Percentiles rank a stretch among this genome's conserved stretches.
phyloP scores from a whole-genome alignment of 768 basidiomycete genomes.

The Suillus paluster region DNA sequence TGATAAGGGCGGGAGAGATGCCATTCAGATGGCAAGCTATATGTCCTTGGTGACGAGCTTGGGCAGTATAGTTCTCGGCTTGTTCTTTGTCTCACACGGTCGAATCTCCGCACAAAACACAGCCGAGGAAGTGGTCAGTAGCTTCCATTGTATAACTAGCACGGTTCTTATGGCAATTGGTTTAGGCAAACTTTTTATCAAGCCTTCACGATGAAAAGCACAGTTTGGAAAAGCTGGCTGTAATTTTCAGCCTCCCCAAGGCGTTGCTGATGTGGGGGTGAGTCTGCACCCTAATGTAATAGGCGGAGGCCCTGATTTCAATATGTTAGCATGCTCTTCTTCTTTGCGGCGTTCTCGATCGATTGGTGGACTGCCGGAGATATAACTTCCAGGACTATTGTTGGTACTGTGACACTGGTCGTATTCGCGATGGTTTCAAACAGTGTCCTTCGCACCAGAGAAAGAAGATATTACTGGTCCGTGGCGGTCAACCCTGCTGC shows the following conservation, averaged over 20 bases:
- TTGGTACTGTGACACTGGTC: constrained; percentile 34
- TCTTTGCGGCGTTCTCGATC: constrained; percentile 27
- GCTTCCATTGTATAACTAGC: background rate
- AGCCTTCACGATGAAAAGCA: constrained; percentile 29
- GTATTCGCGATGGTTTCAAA: constrained; percentile 43
- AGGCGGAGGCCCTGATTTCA: constrained; percentile 1
- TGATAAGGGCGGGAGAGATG: constrained; percentile 25
- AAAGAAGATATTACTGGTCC: constrained; percentile 16
- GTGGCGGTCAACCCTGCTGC: constrained; percentile 19
- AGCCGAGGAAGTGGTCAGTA: constrained; percentile 41
- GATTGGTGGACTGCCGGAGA: constrained; percentile 27
- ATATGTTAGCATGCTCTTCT: constrained; percentile 30
- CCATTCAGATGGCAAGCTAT: constrained; percentile 47
- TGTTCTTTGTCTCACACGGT: constrained; percentile 48
- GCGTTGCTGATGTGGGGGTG: constrained; percentile 65
- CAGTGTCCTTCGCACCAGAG: constrained; percentile 42
- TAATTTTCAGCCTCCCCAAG: constrained; percentile 59
- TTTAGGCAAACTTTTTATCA: constrained; percentile 18
- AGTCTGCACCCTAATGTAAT: constrained; percentile 26
- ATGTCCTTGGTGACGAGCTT: constrained; percentile 47
- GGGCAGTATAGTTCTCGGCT: constrained; percentile 46
- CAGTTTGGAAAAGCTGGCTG: constrained; percentile 54
- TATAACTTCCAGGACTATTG: constrained; percentile 22
- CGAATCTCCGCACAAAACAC: constrained; percentile 36
- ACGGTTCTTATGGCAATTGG: background rate